Evolutionary conservation across 257 asterid genomes (phyloP).

Genomic region (Solanum appendiculatum): DNA sequence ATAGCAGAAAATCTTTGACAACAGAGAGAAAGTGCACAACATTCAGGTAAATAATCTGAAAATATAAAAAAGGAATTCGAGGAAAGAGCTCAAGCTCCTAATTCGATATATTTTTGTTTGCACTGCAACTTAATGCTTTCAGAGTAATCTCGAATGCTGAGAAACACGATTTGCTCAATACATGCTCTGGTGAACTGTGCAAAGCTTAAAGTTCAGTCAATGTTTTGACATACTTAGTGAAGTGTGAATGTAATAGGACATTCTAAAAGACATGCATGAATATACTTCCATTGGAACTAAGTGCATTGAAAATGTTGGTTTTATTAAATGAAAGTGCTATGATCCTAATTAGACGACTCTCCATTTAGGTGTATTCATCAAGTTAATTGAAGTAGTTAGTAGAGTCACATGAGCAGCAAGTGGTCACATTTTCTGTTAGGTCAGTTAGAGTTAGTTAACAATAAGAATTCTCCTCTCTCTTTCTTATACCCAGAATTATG

Average conservation of each 20-base stretch:
- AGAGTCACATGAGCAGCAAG: not conserved
- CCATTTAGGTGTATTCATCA: not conserved
- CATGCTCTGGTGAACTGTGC: not conserved
- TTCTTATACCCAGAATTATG: not conserved
- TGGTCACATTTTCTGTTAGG: too few relatives aligned
- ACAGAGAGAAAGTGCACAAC: not conserved
- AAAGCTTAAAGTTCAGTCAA: not conserved
- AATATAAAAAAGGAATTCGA: not conserved
- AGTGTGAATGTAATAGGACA: not conserved
- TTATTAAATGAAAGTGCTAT: not conserved
- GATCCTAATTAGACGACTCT: not conserved
- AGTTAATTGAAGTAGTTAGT: not conserved
- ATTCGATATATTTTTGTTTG: not conserved
- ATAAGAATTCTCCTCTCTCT: not conserved
- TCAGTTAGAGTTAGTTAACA: too few relatives aligned
- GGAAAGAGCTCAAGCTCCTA: not conserved
- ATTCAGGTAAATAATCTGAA: not conserved
- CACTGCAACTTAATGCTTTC: not conserved
- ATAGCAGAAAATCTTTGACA: not conserved
- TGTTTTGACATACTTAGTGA: not conserved
- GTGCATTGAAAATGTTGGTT: not conserved
- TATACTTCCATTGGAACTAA: not conserved
- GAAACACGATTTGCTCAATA: not conserved
- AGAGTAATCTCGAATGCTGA: not conserved
- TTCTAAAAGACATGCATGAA: not conserved